A percentile compares a stretch with the other conserved stretches of the same genome.
These are phyloP conservation scores for Neurospora tetrasperma DNA, from an alignment of 495 filamentous ascomycete species.

Conservation along the genomic window DNA sequence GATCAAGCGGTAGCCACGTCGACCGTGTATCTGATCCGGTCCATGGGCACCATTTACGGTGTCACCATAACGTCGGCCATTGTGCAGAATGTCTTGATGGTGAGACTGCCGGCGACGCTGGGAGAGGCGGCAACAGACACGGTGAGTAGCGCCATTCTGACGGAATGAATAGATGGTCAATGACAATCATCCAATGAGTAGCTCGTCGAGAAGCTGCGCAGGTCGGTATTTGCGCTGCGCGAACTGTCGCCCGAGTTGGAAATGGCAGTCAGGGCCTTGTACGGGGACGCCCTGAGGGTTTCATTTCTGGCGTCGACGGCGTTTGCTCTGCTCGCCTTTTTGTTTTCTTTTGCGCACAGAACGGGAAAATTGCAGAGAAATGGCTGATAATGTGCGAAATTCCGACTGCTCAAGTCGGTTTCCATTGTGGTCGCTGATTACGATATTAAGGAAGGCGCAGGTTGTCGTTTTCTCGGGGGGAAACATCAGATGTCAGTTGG, in stretches of 20 bases:
- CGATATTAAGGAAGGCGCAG: not conserved
- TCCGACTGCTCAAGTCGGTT: not conserved
- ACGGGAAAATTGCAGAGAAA: slow-evolving; percentile 18
- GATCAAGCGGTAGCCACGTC: slow-evolving; percentile 58
- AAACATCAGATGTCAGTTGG: not conserved
- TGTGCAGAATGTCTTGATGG: slow-evolving; percentile 50
- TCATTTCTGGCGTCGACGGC: slow-evolving; percentile 39
- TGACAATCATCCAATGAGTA: slow-evolving; percentile 5
- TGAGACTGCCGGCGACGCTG: slow-evolving; percentile 42
- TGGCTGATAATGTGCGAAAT: not conserved
- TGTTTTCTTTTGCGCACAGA: slow-evolving; percentile 20
- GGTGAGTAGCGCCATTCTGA: slow-evolving; percentile 6
- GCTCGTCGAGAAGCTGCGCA: slow-evolving; percentile 43
- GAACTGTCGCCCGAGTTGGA: slow-evolving; percentile 38
- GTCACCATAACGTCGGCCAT: slow-evolving; percentile 53
- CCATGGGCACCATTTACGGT: slow-evolving; percentile 54
- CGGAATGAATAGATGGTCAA: too few species aligned
- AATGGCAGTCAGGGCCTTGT: slow-evolving; percentile 38
- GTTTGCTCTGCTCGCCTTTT: slow-evolving; percentile 28
- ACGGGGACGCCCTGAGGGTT: slow-evolving; percentile 38
- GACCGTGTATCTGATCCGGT: slow-evolving; percentile 54
- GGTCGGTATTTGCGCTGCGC: slow-evolving; percentile 43
- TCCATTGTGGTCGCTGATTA: too few species aligned
- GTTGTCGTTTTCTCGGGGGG: not conserved
- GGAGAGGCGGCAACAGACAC: slow-evolving; percentile 27